Evolutionary conservation across 345 rosid species (phyloP).

Genomic region (Acer yangbiense): DNA sequence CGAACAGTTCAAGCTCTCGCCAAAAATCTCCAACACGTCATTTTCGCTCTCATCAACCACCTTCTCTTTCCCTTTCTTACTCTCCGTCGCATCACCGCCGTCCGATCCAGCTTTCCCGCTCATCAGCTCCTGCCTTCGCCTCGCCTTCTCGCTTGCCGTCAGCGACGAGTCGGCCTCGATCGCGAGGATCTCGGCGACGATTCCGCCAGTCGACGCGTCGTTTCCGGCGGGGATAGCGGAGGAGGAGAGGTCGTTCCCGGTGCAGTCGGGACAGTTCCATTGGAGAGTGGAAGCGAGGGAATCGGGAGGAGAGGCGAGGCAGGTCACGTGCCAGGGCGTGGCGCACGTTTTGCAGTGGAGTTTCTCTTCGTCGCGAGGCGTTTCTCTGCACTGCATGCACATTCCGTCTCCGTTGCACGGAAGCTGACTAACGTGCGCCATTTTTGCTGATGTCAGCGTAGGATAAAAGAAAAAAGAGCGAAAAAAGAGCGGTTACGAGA

Average conservation of each 20-base stretch:
- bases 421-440: slow-evolving; percentile 52
- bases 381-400: slow-evolving; percentile 66
- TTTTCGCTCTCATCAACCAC: slow-evolving; percentile 4
- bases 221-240: neutral
- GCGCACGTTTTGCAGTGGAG: slow-evolving; percentile 57
- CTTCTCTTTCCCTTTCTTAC: slow-evolving; percentile 9
- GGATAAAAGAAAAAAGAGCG: neutral
- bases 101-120: slow-evolving; percentile 32
- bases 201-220: slow-evolving; percentile 3
- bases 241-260: slow-evolving; percentile 18
- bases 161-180: slow-evolving; percentile 49
- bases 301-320: slow-evolving; percentile 47
- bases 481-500: neutral
- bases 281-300: slow-evolving; percentile 43
- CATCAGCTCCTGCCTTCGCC: slow-evolving; percentile 44
- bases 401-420: slow-evolving; percentile 69
- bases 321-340: slow-evolving; percentile 76
- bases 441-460: slow-evolving; percentile 14
- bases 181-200: slow-evolving; percentile 36
- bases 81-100: slow-evolving; percentile 6
- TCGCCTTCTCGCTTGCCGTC: slow-evolving; percentile 49
- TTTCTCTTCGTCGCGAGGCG: slow-evolving; percentile 45
- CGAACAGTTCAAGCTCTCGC: slow-evolving; percentile 35
- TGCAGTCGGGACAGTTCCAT: slow-evolving; percentile 82
- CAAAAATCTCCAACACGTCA: slow-evolving; percentile 30